Percentiles rank a stretch among this genome's conserved stretches.
These are phyloP conservation scores for Telopea speciosissima DNA, from an alignment of 177 flowering plant species.

Conservation along the genomic window DNA sequence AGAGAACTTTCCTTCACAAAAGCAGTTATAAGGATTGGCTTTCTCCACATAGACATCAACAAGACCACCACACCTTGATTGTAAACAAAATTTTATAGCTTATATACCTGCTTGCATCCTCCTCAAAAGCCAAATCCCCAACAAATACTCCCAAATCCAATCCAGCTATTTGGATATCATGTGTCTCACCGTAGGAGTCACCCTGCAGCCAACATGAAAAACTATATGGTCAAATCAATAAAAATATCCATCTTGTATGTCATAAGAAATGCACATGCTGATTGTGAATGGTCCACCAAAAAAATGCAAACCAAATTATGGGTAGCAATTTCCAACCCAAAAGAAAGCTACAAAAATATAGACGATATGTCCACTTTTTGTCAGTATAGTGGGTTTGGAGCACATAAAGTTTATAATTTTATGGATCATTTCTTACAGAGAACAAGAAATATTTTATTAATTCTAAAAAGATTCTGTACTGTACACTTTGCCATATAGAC, in stretches of 20 bases:
- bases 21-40: not conserved
- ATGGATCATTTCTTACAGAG: too few relatives aligned
- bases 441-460: too few relatives aligned
- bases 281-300: not conserved
- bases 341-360: too few relatives aligned
- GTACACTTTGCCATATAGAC: too few relatives aligned
- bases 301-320: not conserved
- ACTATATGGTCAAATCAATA: not conserved
- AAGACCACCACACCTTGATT: not conserved
- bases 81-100: not conserved
- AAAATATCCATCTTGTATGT: not conserved
- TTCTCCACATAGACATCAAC: not conserved
- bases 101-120: conserved; percentile 45
- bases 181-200: conserved; percentile 16
- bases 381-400: too few relatives aligned
- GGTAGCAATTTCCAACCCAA: not conserved
- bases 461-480: too few relatives aligned
- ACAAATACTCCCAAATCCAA: conserved; percentile 59
- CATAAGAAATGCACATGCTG: not conserved
- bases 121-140: conserved; percentile 55
- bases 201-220: conserved; percentile 13
- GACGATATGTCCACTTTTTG: too few relatives aligned
- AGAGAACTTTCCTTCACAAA: not conserved
- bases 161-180: conserved; percentile 22
- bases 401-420: too few relatives aligned